phyloP scores from a whole-genome alignment of 2,329 filamentous ascomycete species.

The Alternaria panax region DNA sequence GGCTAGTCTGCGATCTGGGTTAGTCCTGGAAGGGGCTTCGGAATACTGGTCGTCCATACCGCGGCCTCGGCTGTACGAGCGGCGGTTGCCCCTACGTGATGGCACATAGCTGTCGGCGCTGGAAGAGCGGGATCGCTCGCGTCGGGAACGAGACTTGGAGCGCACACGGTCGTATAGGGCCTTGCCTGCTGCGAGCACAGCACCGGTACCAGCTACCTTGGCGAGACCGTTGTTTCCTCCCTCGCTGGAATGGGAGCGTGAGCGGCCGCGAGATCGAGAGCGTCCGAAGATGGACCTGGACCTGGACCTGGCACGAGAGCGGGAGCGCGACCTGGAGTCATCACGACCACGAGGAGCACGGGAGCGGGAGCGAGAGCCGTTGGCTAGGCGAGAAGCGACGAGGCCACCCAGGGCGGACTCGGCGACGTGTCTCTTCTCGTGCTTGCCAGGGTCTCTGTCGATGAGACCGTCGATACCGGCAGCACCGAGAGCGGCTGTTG shows the following conservation, averaged over 20 bases:
- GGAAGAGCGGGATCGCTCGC: slow-evolving; percentile 47
- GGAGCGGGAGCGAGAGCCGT: slow-evolving; percentile 75
- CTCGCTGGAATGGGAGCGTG: slow-evolving; percentile 54
- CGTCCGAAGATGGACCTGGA: slow-evolving; percentile 53
- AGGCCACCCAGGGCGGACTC: slow-evolving; percentile 90
- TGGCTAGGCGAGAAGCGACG: slow-evolving; percentile 82
- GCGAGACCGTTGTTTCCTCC: slow-evolving; percentile 57
- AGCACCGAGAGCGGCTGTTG: slow-evolving; percentile 85
- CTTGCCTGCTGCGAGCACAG: slow-evolving; percentile 60
- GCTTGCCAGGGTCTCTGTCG: slow-evolving; percentile 72
- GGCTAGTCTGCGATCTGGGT: slow-evolving; percentile 50
- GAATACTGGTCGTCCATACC: slow-evolving; percentile 56
- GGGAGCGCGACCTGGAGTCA: slow-evolving; percentile 51
- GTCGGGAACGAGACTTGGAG: slow-evolving; percentile 60
- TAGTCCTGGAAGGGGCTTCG: slow-evolving; percentile 45
- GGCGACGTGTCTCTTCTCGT: slow-evolving; percentile 79
- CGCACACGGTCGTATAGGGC: slow-evolving; percentile 63
- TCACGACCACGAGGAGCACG: slow-evolving; percentile 49
- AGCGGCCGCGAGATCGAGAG: slow-evolving; percentile 56
- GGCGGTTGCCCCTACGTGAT: slow-evolving; percentile 56
- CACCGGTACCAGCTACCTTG: slow-evolving; percentile 58
- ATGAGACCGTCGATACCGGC: slow-evolving; percentile 83
- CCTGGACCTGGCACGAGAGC: slow-evolving; percentile 67
- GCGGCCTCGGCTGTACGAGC: slow-evolving; percentile 46
- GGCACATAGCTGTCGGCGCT: slow-evolving; percentile 61